Evolutionary conservation across 306 rosid genomes (phyloP), one percentile per base, ranked within the genome.

Genomic region (Prunus davidiana): DNA sequence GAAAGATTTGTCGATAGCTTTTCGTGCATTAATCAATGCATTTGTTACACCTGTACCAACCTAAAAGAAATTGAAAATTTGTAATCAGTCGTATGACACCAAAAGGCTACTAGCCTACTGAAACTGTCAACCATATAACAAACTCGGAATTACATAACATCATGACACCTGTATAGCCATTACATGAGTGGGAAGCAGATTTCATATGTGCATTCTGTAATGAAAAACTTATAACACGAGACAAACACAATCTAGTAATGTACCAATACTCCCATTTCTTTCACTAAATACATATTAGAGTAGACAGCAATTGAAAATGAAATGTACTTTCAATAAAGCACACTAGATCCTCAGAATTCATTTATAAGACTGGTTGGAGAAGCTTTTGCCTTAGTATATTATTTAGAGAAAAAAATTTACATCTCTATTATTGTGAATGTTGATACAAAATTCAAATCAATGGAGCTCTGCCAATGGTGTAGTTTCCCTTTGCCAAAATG

Each of bases 41-140:
- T 92, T 95, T 12, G 98, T 95, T 66, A 95, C 82, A 73, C 91
- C 91, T 30, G 99, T 95, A 66, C 99, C 99, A 51, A 91, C 84
- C 97, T 95, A 77, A 78, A 82, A 65, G 49, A 64, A 71, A 46
- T 30, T 28, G 54, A 43, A 76, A 47, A 15, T 18, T 1, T 32
- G 46, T 25, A 0, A 32, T 69, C 15, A 56, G 74, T 55, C 62
- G 0, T 64, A 32, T 3, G 60, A 75, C 15, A 51, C 19, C 61
- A 64, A 63, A 47, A 15, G 18, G 67, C 67, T 16, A 63, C 24
- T 62, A 28, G 28, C 41, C 8, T 34, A 34, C 41, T 38, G 9
- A 38, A 38, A 3, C n/a, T 22, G 9, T 71, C 38, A 7, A 20
- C 66, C 2, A 72, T 38, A 56, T 41, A 0, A 30, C 67, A 63